Evolutionary conservation across 2,329 filamentous ascomycete species (phyloP).

Genomic region (Domatiomyces catenatus): DNA sequence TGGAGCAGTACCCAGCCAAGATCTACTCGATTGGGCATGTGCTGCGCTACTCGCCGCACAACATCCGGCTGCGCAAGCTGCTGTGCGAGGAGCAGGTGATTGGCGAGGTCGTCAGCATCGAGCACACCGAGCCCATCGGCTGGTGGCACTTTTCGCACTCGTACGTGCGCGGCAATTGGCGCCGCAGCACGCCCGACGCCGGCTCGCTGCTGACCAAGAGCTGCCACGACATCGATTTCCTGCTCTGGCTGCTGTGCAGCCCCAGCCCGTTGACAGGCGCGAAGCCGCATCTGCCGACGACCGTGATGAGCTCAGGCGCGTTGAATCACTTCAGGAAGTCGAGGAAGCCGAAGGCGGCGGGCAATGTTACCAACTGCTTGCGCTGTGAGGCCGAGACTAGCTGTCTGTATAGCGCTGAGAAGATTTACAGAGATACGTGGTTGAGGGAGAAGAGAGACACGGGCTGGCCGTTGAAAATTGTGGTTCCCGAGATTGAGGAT

Average conservation of each 20-base stretch:
- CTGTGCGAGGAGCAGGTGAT: slow-evolving; percentile 60
- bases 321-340: slow-evolving; percentile 62
- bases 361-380: slow-evolving; percentile 70
- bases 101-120: slow-evolving; percentile 69
- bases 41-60: slow-evolving; percentile 82
- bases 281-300: slow-evolving; percentile 55
- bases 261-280: slow-evolving; percentile 37
- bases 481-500: slow-evolving; percentile 85
- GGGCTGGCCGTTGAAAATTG: slow-evolving; percentile 72
- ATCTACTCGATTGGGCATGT: slow-evolving; percentile 92
- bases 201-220: slow-evolving; percentile 76
- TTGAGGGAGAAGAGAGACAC: slow-evolving; percentile 49
- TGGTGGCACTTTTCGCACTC: slow-evolving; percentile 93
- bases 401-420: slow-evolving; percentile 74
- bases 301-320: slow-evolving; percentile 59
- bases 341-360: slow-evolving; percentile 62
- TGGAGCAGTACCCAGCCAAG: slow-evolving; percentile 19
- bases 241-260: slow-evolving; percentile 79
- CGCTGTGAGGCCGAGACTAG: slow-evolving; percentile 57
- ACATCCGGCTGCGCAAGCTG: slow-evolving; percentile 65
- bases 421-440: slow-evolving; percentile 59
- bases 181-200: slow-evolving; percentile 58
- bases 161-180: slow-evolving; percentile 88
- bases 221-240: slow-evolving; percentile 87
- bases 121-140: slow-evolving; percentile 87